Base-by-base conservation (phyloP, 2,329 filamentous ascomycete species). In the Aureobasidium zeae region DNA sequence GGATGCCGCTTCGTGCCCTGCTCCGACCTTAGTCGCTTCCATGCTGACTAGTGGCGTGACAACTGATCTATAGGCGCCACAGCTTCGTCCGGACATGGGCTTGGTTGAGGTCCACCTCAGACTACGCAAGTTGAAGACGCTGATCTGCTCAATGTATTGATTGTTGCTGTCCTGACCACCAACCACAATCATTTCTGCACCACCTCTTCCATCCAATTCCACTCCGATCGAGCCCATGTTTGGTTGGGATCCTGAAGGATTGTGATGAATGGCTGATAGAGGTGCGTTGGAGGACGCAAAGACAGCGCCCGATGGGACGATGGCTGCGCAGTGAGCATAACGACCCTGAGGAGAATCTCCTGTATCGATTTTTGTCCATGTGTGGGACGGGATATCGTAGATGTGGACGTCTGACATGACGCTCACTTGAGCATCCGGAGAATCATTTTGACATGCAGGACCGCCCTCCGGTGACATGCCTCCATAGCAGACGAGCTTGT, bases 321-420 rank as follows among this genome's bases (percentile, higher is more conserved):
- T 86, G 17, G 87, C 86, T 6, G 91, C 91, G 62, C 91, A 98
- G 60, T 98, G 91, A 2, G 91, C 91, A 64, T 98, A 98, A 46
- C 91, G 79, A 28, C 91, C 91, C 63, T 96, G 87, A 0, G 91
- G 91, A 0, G 85, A 73, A 45, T 95, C 86, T 34, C 78, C 74
- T 0, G 86, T 58, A 17, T 48, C 50, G 31, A 98, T 78, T 48
- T 80, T 86, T 15, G 84, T 89, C 91, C 91, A 98, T 35, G 74
- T 82, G 55, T 76, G 81, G 0, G 82, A 83, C 1, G 77, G 73
- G 2, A 91, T 85, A 61, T 98, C 89, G 62, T 86, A 96, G 22
- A 98, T 85, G 63, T 96, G 86, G 44, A 96, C 86, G 64, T 98
- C 91, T 5, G 89, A 95, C 88, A 98, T 95, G 45, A 96, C 91